Evolutionary conservation across 768 basidiomycete genomes (phyloP).

Genomic region (Suillus occidentalis): DNA sequence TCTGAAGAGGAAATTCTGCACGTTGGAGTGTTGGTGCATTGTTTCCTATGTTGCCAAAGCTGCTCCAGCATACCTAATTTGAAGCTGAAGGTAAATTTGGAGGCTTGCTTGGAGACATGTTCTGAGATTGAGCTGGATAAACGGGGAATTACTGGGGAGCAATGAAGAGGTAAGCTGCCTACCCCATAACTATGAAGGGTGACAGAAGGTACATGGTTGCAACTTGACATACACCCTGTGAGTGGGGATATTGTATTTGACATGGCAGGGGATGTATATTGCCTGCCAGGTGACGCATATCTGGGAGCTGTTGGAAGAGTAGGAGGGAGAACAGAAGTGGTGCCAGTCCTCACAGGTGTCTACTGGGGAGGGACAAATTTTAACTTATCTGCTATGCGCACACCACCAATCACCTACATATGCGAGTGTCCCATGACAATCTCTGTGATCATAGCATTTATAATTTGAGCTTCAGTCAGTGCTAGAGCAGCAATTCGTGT

Average conservation of each 20-base stretch:
- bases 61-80: slow-evolving; percentile 6
- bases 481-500: too few relatives aligned
- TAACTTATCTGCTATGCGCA: too few relatives aligned
- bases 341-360: slow-evolving; percentile 60
- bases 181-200: slow-evolving; percentile 30
- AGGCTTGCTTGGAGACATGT: slow-evolving; percentile 16
- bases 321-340: slow-evolving; percentile 38
- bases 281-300: slow-evolving; percentile 51
- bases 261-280: slow-evolving; percentile 75
- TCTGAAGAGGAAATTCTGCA: too few relatives aligned
- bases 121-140: slow-evolving; percentile 23
- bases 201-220: slow-evolving; percentile 72
- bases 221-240: slow-evolving; percentile 69
- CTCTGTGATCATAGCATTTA: too few relatives aligned
- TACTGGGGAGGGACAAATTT: too few relatives aligned
- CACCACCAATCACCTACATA: too few relatives aligned
- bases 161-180: slow-evolving; percentile 8
- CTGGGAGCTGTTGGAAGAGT: slow-evolving; percentile 21
- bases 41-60: too few relatives aligned
- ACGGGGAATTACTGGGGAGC: slow-evolving; percentile 24
- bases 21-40: too few relatives aligned
- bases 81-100: slow-evolving; percentile 16
- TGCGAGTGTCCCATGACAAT: too few relatives aligned
- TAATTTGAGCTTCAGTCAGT: too few relatives aligned
- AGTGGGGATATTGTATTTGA: slow-evolving; percentile 74